phyloP scores from a whole-genome alignment of 2,329 filamentous ascomycete genomes.

The Thelonectria olida region DNA sequence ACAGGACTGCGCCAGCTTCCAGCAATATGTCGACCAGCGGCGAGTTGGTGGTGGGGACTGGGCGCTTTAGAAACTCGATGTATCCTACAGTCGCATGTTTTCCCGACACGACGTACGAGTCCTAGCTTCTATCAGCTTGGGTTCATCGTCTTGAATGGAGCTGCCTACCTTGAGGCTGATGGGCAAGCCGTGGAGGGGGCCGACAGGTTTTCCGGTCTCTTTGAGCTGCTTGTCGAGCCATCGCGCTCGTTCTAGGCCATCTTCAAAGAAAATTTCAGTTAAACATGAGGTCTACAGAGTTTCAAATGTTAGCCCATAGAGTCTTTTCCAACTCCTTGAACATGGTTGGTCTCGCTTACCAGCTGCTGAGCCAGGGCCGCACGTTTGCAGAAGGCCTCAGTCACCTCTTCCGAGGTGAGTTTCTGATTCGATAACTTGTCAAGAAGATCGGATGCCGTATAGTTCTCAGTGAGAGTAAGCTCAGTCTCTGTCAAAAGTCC shows the following conservation, averaged over 20 bases:
- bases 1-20: constrained; percentile 40
- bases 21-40: constrained; percentile 37
- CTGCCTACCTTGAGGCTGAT: constrained; percentile 36
- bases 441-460: constrained; percentile 27
- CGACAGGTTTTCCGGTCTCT: constrained; percentile 31
- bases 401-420: constrained; percentile 30
- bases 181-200: constrained; percentile 32
- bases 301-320: background rate
- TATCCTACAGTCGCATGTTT: constrained; percentile 38
- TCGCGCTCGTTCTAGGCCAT: constrained; percentile 25
- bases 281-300: constrained; percentile 27
- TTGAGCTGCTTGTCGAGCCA: constrained; percentile 30
- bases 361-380: constrained; percentile 35
- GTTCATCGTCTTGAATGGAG: rapidly evolving
- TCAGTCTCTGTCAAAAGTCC: constrained; percentile 25
- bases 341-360: background rate
- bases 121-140: constrained; percentile 23
- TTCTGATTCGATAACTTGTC: constrained; percentile 21
- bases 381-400: constrained; percentile 33
- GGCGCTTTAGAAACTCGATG: constrained; percentile 36
- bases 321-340: background rate
- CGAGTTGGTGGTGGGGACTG: constrained; percentile 30
- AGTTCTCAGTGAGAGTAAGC: constrained; percentile 23
- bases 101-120: constrained; percentile 34
- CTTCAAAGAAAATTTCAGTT: constrained; percentile 33